Percentiles rank a stretch among this genome's conserved stretches.
Conservation (phyloP, 176 grass and related monocot genomes). For the Triticum aestivum region DNA sequence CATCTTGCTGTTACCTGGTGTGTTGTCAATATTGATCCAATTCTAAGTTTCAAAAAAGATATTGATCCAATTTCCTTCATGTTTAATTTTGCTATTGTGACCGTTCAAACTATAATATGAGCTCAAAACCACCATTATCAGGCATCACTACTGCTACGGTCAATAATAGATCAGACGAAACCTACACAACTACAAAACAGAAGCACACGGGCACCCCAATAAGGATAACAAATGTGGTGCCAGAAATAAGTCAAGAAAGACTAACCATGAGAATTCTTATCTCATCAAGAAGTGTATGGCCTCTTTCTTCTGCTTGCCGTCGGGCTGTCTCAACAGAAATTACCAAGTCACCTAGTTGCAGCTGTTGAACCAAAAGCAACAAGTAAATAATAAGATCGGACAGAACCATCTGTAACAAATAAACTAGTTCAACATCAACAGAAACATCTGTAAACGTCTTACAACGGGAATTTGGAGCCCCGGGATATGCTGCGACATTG, state of each 20-base stretch:
- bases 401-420: background rate
- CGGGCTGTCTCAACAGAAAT: conserved; percentile 80
- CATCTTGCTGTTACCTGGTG: background rate
- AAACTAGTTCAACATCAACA: background rate
- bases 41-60: background rate
- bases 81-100: no score
- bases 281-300: conserved; percentile 72
- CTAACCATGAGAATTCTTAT: conserved; percentile 89
- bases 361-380: conserved; percentile 45
- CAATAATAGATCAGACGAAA: conserved; percentile 1
- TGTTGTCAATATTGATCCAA: background rate
- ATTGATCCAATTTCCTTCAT: background rate
- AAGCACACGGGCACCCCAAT: background rate
- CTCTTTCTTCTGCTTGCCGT: conserved; percentile 82
- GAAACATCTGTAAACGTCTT: background rate
- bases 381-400: background rate
- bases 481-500: conserved; percentile 83
- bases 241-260: conserved; percentile 7
- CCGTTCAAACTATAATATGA: no score
- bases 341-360: conserved; percentile 84
- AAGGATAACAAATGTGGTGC: background rate
- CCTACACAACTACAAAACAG: background rate
- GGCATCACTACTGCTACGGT: no score
- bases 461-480: conserved; percentile 50
- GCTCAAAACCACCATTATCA: background rate